Percentiles rank a stretch among this genome's conserved stretches.
These are phyloP conservation scores for Colletotrichum siamense DNA, from an alignment of 2,329 filamentous ascomycete species.

Conservation along the genomic window DNA sequence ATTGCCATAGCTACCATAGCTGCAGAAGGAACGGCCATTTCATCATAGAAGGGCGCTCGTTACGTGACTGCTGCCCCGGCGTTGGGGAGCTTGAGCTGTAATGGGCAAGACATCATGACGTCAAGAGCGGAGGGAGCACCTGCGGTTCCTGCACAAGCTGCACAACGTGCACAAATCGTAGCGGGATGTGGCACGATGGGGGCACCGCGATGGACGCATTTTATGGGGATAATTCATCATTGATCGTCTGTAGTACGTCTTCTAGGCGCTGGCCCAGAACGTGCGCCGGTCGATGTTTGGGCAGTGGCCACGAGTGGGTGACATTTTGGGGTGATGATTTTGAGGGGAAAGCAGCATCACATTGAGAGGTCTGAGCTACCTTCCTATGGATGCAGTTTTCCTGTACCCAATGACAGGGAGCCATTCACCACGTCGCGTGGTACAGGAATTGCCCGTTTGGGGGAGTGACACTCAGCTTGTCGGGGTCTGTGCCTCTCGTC, in stretches of 20 bases:
- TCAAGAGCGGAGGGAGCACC: conserved; percentile 12
- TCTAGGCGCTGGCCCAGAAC: not conserved
- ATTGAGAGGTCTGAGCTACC: not conserved
- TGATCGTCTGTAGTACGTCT: not conserved
- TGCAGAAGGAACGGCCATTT: conserved; percentile 16
- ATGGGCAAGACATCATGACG: conserved; percentile 21
- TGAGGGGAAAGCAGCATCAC: not conserved
- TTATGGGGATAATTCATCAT: conserved; percentile 20
- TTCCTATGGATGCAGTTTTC: not conserved
- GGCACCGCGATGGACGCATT: not conserved
- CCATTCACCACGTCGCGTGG: not conserved
- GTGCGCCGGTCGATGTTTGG: not conserved
- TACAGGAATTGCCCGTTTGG: not conserved
- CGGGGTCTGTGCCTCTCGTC: not conserved
- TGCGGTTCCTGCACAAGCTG: not conserved
- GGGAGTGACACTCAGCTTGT: not conserved
- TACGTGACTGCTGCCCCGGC: not conserved
- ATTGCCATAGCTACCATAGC: not conserved
- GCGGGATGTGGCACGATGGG: conserved; percentile 1
- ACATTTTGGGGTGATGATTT: not conserved
- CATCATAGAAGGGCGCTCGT: conserved; percentile 14
- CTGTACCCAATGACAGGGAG: not conserved
- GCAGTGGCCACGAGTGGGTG: not conserved
- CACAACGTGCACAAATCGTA: not conserved
- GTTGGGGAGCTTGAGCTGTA: conserved; percentile 1